Evolutionary conservation across 352 stramenopile species (phyloP).

Genomic region (Globisporangium barbulae): DNA sequence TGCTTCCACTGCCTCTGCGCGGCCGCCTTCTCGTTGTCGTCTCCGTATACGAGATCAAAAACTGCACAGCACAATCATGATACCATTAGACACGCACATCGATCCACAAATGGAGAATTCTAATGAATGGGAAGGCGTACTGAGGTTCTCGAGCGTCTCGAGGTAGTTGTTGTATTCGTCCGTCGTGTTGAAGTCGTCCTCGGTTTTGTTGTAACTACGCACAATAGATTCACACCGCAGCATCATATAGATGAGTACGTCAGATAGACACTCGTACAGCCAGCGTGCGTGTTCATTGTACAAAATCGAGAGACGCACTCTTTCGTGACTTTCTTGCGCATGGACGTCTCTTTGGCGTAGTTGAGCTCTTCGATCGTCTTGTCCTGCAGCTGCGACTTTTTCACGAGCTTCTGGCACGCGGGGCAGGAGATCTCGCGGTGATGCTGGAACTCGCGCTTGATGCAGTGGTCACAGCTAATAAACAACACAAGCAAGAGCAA

Average conservation of each 20-base stretch:
- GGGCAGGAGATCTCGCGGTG: slow-evolving; percentile 84
- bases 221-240: not conserved
- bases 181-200: slow-evolving; percentile 84
- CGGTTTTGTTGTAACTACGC: slow-evolving; percentile 83
- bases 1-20: slow-evolving; percentile 86
- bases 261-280: not conserved
- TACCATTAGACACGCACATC: not conserved
- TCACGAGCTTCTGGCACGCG: slow-evolving; percentile 78
- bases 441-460: slow-evolving; percentile 87
- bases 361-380: slow-evolving; percentile 89
- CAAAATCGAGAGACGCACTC: slow-evolving; percentile 34
- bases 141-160: slow-evolving; percentile 81
- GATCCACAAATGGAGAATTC: not conserved
- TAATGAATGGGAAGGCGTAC: slow-evolving; percentile 26
- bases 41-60: slow-evolving; percentile 81
- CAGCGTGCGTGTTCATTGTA: not conserved
- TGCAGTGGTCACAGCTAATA: slow-evolving; percentile 77
- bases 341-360: slow-evolving; percentile 81
- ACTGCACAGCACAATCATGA: slow-evolving; percentile 37
- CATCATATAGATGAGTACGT: not conserved
- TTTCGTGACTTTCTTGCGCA: slow-evolving; percentile 87
- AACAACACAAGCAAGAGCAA: not conserved
- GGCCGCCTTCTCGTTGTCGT: slow-evolving; percentile 61
- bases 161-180: slow-evolving; percentile 89
- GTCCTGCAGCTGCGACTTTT: slow-evolving; percentile 87